Base-by-base conservation (phyloP, 306 rosid species). In the Cicer chorassanicum region DNA sequence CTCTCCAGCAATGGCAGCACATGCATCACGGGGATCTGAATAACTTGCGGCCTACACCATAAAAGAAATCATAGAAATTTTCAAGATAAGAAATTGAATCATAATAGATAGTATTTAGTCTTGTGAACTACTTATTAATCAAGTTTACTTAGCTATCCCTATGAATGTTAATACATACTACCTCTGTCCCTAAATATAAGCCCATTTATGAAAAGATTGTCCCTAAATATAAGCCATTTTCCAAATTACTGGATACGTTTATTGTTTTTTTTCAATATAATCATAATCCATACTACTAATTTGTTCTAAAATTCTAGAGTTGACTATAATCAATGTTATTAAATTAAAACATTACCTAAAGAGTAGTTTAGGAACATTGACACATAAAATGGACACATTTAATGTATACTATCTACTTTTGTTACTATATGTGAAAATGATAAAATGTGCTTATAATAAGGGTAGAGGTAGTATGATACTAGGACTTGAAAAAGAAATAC, bases 21-120 rank as follows among this genome's bases (percentile, higher is more conserved):
- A 95, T n/a, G 98, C 99, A 81, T 95, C 99, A 18, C 97, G 96
- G 21, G 99, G 96, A 89, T 95, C 99, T 42, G 89, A 2, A 84
- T 90, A 89, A 81, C 87, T 89, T 77, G 95, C 89, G 11, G 87
- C 99, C 99, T 95, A 83, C 74, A 79, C 38, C 73, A 81, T 46
- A 54, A 80, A 75, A 75, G 45, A 65, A 14, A 61, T 19, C 42
- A 18, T 2, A 65, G 39, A 76, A 82, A 13, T 61, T 64, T 60
- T 85, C n/a, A 76, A 63, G 78, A 71, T 49, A 64, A 13, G 50
- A 62, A 74, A 56, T 18, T 39, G 62, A 65, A 65, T 62, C 65
- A 54, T 53, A 79, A 60, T 46, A 45, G 18, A 24, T 21, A 39
- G 72, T 9, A 68, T 60, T 56, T 15, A 7, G 11, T 70, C 82